These are phyloP conservation scores for Lentinula raphanica DNA, from an alignment of 768 basidiomycete genomes.

Conservation along the genomic window DNA sequence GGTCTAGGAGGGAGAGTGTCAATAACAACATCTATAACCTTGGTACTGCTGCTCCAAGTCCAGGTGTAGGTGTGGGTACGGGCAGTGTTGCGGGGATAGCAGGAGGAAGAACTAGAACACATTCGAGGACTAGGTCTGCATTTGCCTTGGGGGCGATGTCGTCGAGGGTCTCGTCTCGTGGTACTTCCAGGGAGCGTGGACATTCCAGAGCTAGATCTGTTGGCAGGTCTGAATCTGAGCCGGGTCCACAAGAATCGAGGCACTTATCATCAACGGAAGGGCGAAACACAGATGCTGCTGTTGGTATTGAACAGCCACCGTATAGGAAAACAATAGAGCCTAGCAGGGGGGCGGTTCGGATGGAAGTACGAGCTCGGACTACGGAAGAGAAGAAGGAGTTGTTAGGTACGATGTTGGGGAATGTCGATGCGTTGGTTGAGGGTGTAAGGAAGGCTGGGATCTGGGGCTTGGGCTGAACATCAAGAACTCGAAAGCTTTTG, in stretches of 20 bases:
- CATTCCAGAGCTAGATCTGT: conserved; percentile 3
- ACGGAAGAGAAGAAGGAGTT: conserved; percentile 82
- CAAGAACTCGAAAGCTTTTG: neutral
- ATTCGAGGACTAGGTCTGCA: conserved; percentile 10
- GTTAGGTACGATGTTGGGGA: conserved; percentile 78
- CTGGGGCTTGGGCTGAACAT: conserved; percentile 60
- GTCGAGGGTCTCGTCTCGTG: neutral
- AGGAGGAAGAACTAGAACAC: conserved; percentile 7
- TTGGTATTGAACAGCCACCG: too few species aligned
- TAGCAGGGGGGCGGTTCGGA: neutral
- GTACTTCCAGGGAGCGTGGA: neutral
- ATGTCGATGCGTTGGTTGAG: conserved; percentile 87
- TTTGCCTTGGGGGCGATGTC: conserved; percentile 6
- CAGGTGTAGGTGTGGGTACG: neutral
- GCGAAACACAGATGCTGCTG: neutral
- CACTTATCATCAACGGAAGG: neutral
- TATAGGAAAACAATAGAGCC: neutral
- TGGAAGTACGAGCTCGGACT: conserved; percentile 33
- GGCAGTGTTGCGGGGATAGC: conserved; percentile 1
- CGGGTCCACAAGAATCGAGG: conserved; percentile 12
- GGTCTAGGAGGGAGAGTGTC: neutral
- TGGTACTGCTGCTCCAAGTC: neutral
- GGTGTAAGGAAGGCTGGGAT: conserved; percentile 82
- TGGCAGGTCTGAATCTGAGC: conserved; percentile 10
- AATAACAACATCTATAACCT: too few species aligned